Evolutionary conservation across 2,329 filamentous ascomycete genomes (phyloP).

Genomic region (Epichloe bromicola): DNA sequence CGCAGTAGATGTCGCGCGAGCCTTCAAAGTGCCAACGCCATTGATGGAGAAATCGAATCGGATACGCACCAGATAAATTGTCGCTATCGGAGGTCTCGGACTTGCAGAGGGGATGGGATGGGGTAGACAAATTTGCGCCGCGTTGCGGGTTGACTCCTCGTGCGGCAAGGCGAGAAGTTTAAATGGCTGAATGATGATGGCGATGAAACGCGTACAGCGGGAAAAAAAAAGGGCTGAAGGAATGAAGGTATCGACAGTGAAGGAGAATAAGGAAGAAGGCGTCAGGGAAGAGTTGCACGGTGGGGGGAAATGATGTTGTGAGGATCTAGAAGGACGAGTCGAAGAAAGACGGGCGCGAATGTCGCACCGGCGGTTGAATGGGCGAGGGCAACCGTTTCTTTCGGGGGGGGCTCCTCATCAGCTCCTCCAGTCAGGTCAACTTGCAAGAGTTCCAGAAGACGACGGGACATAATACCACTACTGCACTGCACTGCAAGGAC

Average conservation of each 20-base stretch:
- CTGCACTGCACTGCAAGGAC: neutral
- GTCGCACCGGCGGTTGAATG: neutral
- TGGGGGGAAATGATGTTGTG: slow-evolving; percentile 1
- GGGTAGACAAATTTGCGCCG: slow-evolving; percentile 1
- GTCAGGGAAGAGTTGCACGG: slow-evolving; percentile 6
- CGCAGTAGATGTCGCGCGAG: neutral
- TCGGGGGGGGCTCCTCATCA: slow-evolving; percentile 6
- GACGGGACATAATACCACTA: neutral
- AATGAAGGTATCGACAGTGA: slow-evolving; percentile 1
- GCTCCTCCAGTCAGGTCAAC: slow-evolving; percentile 3
- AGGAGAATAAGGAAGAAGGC: slow-evolving; percentile 2
- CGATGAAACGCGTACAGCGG: neutral
- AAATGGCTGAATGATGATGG: slow-evolving; percentile 5
- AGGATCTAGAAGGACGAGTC: slow-evolving; percentile 6
- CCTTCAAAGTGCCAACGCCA: neutral
- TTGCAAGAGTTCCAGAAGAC: slow-evolving; percentile 3
- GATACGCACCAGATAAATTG: neutral
- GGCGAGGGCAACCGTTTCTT: slow-evolving; percentile 1
- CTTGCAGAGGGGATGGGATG: neutral
- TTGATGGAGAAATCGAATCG: neutral
- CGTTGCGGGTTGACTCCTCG: neutral
- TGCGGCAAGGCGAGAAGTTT: neutral
- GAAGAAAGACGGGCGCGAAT: slow-evolving; percentile 3
- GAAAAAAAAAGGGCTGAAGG: neutral
- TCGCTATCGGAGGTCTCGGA: neutral